phyloP scores from a whole-genome alignment of 1,284 basidiomycete genomes.

The Hemileia vastatrix region DNA sequence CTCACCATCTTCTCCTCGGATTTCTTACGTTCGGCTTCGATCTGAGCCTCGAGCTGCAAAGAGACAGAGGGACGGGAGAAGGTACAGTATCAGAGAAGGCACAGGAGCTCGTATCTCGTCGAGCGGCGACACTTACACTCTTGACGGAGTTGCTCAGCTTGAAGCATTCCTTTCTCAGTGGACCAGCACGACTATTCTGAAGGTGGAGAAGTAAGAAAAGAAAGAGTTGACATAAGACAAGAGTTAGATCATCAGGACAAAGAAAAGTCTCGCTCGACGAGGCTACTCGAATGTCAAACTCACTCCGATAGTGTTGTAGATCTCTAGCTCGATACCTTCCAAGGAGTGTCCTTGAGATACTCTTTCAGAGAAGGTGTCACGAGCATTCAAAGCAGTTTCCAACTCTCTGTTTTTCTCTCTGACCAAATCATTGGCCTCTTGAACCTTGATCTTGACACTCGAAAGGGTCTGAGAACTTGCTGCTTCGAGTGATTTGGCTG shows the following conservation, averaged over 20 bases:
- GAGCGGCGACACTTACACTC: background rate
- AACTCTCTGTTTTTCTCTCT: background rate
- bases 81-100: background rate
- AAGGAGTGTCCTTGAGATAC: background rate
- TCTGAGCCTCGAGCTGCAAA: background rate
- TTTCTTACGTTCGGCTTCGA: background rate
- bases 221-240: too few relatives aligned
- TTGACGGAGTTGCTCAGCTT: background rate
- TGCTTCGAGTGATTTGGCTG: too few relatives aligned
- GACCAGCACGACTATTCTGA: background rate
- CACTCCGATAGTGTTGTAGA: background rate
- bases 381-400: background rate
- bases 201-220: too few relatives aligned
- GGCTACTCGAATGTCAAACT: background rate
- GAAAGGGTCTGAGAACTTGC: too few relatives aligned
- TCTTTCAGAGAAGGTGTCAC: background rate
- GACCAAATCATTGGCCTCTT: background rate
- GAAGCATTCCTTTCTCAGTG: background rate
- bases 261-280: background rate
- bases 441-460: too few relatives aligned
- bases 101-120: too few relatives aligned
- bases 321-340: background rate
- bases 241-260: too few relatives aligned
- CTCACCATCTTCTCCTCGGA: background rate
- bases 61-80: background rate